Evolutionary conservation across 768 basidiomycete genomes (phyloP).

Genomic region (Amanita inopinata): DNA sequence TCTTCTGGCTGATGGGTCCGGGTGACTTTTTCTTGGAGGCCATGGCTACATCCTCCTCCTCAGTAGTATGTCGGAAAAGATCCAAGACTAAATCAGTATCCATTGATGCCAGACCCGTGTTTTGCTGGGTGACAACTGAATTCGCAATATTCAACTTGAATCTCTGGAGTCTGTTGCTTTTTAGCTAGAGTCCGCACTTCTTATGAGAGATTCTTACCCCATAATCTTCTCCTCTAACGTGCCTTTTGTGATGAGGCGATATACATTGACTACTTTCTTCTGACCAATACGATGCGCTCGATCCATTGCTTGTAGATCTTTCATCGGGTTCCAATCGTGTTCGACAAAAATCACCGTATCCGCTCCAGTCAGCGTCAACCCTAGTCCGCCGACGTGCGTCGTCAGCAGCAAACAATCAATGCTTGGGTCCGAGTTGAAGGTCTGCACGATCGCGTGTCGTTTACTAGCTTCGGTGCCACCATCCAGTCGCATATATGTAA

Average conservation of each 20-base stretch:
- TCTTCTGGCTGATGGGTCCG: slow-evolving; percentile 66
- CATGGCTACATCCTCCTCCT: slow-evolving; percentile 57
- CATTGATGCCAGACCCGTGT: slow-evolving; percentile 89
- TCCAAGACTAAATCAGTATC: slow-evolving; percentile 96
- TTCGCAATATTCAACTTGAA: slow-evolving; percentile 99
- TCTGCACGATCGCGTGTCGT: slow-evolving; percentile 94
- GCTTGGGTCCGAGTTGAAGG: slow-evolving; percentile 95
- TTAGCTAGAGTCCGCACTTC: slow-evolving; percentile 1
- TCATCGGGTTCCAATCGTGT: slow-evolving; percentile 99
- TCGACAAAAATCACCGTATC: slow-evolving; percentile 99
- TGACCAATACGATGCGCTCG: slow-evolving; percentile 96
- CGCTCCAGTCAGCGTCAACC: slow-evolving; percentile 92
- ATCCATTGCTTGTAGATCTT: slow-evolving; percentile 99
- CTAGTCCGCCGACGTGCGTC: slow-evolving; percentile 94
- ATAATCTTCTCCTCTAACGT: slow-evolving; percentile 99
- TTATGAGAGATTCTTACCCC: slow-evolving; percentile 55
- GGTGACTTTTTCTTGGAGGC: slow-evolving; percentile 44
- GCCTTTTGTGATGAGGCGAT: slow-evolving; percentile 92
- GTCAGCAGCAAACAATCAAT: slow-evolving; percentile 95
- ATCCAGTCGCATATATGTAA: slow-evolving; percentile 98
- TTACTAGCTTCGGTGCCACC: slow-evolving; percentile 88
- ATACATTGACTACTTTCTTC: slow-evolving; percentile 98
- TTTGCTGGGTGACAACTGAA: slow-evolving; percentile 95
- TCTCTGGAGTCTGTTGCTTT: slow-evolving; percentile 67
- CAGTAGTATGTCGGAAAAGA: slow-evolving; percentile 76